phyloP scores from a whole-genome alignment of 139 green algal species.

The Chlamydomonas asymmetrica region DNA sequence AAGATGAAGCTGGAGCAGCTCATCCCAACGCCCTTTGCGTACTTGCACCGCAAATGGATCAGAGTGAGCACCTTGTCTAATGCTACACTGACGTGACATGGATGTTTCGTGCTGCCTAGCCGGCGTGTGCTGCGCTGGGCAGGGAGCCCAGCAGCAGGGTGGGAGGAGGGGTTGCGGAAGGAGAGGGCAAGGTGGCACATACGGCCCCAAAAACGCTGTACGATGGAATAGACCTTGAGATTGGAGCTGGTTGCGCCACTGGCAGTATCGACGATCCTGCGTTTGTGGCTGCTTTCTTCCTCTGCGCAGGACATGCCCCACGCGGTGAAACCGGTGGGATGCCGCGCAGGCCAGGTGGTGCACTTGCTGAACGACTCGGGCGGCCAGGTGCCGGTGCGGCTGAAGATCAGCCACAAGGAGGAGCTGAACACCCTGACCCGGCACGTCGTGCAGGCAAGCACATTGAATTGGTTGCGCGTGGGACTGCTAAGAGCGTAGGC shows the following conservation, averaged over 20 bases:
- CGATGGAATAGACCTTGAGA: not conserved
- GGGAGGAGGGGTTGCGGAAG: not conserved
- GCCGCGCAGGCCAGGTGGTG: not conserved
- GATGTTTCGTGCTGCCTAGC: not conserved
- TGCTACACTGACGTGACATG: too few relatives aligned
- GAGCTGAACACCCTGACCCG: not conserved
- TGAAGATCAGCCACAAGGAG: not conserved
- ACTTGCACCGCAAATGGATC: not conserved
- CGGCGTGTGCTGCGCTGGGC: not conserved
- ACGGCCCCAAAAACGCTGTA: not conserved
- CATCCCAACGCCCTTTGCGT: not conserved
- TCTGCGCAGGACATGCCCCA: not conserved
- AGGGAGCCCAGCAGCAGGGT: not conserved
- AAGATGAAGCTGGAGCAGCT: not conserved
- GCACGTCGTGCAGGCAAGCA: not conserved
- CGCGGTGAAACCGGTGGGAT: not conserved
- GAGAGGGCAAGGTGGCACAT: not conserved
- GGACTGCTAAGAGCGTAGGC: not conserved
- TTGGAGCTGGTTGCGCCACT: not conserved
- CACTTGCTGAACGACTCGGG: not conserved
- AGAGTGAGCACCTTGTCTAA: too few relatives aligned
- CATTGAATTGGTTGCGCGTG: too few relatives aligned
- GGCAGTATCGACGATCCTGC: not conserved
- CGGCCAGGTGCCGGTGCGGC: not conserved
- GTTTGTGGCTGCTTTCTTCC: not conserved